Evolutionary conservation across 768 basidiomycete genomes (phyloP).

Genomic region (Heimioporus sp.): DNA sequence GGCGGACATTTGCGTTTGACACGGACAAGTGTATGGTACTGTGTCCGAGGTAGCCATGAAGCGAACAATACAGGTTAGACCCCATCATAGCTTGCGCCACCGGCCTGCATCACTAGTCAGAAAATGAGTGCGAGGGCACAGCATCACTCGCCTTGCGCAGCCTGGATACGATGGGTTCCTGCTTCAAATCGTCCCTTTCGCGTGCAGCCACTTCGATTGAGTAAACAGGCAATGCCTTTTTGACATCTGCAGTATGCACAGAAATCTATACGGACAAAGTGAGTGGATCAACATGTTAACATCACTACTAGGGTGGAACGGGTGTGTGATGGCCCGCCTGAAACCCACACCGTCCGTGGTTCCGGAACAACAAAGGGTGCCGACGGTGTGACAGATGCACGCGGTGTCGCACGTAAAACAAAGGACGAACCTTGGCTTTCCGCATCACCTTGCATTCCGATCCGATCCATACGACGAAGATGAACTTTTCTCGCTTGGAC

Average conservation of each 20-base stretch:
- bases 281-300: slow-evolving; percentile 26
- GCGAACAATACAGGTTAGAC: slow-evolving; percentile 42
- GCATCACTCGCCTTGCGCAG: slow-evolving; percentile 70
- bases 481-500: slow-evolving; percentile 85
- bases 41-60: slow-evolving; percentile 10
- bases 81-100: slow-evolving; percentile 88
- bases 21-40: slow-evolving; percentile 12
- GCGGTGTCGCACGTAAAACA: slow-evolving; percentile 17
- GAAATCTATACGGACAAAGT: slow-evolving; percentile 62
- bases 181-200: slow-evolving; percentile 80
- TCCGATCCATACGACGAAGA: slow-evolving; percentile 84
- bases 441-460: slow-evolving; percentile 85
- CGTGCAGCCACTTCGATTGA: slow-evolving; percentile 88
- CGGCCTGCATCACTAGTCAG: slow-evolving; percentile 52
- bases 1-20: slow-evolving; percentile 6
- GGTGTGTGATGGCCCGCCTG: slow-evolving; percentile 20
- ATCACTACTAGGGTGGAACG: slow-evolving; percentile 23
- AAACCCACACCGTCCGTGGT: too few relatives aligned
- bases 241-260: slow-evolving; percentile 88
- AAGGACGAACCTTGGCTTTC: slow-evolving; percentile 72
- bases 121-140: slow-evolving; percentile 7
- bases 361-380: slow-evolving; percentile 4
- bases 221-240: slow-evolving; percentile 69
- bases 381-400: slow-evolving; percentile 14
- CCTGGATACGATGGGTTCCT: slow-evolving; percentile 79